Evolutionary conservation across 768 basidiomycete genomes (phyloP).

Genomic region (Ramaria sp.): DNA sequence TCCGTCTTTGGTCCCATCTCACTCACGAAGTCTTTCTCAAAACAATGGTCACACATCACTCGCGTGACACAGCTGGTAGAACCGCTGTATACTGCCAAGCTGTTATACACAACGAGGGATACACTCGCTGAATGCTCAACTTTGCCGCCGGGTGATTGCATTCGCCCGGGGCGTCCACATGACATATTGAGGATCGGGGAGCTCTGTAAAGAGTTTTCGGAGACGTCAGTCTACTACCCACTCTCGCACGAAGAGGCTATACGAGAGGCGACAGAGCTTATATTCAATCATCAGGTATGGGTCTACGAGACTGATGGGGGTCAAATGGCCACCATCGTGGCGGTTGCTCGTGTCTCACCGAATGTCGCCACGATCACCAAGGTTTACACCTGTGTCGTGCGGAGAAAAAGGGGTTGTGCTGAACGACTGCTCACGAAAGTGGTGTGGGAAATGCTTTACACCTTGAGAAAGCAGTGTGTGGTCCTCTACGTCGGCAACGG

Average conservation of each 20-base stretch:
- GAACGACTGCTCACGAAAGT: slow-evolving; percentile 50
- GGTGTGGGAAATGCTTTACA: slow-evolving; percentile 22
- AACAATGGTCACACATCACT: slow-evolving; percentile 37
- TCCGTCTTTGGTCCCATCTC: slow-evolving; percentile 51
- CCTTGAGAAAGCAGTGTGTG: slow-evolving; percentile 32
- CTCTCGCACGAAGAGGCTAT: slow-evolving; percentile 25
- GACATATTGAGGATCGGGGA: slow-evolving; percentile 33
- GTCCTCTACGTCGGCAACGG: slow-evolving; percentile 56
- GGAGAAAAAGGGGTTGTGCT: slow-evolving; percentile 46
- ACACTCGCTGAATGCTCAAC: slow-evolving; percentile 24
- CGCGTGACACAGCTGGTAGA: slow-evolving; percentile 24
- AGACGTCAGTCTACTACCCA: slow-evolving; percentile 37
- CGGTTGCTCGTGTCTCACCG: slow-evolving; percentile 49
- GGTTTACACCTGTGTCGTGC: slow-evolving; percentile 48
- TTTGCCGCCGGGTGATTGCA: slow-evolving; percentile 25
- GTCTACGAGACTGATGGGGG: slow-evolving; percentile 37
- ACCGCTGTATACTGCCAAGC: slow-evolving; percentile 53
- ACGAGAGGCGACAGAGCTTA: slow-evolving; percentile 40
- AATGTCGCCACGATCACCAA: slow-evolving; percentile 58
- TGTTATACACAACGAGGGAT: slow-evolving; percentile 40
- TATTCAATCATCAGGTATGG: slow-evolving; percentile 43
- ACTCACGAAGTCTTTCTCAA: slow-evolving; percentile 36
- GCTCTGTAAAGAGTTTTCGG: slow-evolving; percentile 47
- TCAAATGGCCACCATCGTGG: slow-evolving; percentile 50
- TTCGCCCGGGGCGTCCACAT: slow-evolving; percentile 30